Evolutionary conservation across 352 stramenopile genomes (phyloP), one percentile per base, ranked within the genome.

Genomic region (Plasmopara halstedii): DNA sequence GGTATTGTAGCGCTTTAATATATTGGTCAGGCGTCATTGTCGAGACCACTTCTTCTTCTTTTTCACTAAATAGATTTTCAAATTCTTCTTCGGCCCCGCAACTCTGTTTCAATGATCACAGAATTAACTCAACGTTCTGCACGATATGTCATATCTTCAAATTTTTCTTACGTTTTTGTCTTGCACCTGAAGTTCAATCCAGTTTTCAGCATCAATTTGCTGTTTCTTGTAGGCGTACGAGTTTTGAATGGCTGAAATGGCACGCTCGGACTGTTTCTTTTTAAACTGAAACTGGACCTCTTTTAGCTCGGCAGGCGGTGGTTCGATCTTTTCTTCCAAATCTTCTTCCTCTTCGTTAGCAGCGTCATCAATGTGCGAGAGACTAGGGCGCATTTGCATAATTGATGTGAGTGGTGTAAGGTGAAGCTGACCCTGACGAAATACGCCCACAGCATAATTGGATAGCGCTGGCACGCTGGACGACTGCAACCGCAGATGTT

Each of bases 231-330:
- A 88, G 26, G 75, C 78, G 55, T 82, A 92, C 38, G 81, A 89
- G 58, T 81, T 89, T 60, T 88, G 78, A 40, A 88, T 88, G 11
- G 76, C 76, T 0, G 66, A 78, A 23, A 92, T 69, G 7, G 77
- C 73, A 20, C 81, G 73, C 43, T 89, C 75, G 31, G 73, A 87
- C 61, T 86, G 80, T 36, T 88, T 88, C 62, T 90, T 89, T 59
- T 88, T 87, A 58, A 90, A 89, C 58, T 90, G 76, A 49, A 92
- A 85, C 62, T 92, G 81, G 39, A 92, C 76, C 47, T 89, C 75
- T 51, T 92, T 86, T 19, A 83, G 48, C 40, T 83, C 75, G 11
- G 62, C 58, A 15, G 67, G 58, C 10, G 67, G 54, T 2, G 70
- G 47, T 32, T 82, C 67, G 25, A 73, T 46, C 13, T 80, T 67